Conservation (phyloP, 345 rosid genomes). For the Aquilaria sinensis region DNA sequence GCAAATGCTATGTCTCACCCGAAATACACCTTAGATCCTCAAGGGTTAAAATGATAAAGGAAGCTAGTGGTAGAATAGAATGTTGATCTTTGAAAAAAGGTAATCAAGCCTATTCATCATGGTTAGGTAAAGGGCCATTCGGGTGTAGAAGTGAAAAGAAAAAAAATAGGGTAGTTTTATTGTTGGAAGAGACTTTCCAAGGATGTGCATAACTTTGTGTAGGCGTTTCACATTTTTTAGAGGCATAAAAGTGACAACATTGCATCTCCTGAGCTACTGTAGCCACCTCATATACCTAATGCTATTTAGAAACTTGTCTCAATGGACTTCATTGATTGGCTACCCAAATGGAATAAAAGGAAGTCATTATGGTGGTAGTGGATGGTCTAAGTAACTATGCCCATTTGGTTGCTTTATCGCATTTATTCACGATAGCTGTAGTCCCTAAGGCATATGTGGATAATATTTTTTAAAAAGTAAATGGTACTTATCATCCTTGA, state of each 20-base stretch:
- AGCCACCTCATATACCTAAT: not conserved
- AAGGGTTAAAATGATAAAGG: not conserved
- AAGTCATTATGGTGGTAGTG: not conserved
- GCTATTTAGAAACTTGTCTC: not conserved
- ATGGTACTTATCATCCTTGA: too few species aligned
- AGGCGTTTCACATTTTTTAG: not conserved
- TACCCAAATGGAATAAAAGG: not conserved
- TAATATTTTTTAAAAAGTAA: too few species aligned
- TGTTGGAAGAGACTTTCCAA: not conserved
- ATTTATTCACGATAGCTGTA: not conserved
- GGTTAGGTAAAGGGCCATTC: not conserved
- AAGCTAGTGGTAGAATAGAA: not conserved
- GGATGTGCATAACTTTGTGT: not conserved
- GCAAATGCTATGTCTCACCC: too few species aligned
- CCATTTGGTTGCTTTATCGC: not conserved
- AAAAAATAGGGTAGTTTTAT: not conserved
- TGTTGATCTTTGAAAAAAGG: not conserved
- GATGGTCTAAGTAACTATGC: not conserved
- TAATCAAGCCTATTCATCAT: not conserved
- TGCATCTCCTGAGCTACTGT: not conserved
- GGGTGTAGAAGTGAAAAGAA: not conserved
- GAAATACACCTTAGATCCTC: too few species aligned
- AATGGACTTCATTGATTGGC: not conserved
- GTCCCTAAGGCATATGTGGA: not conserved
- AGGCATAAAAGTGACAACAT: not conserved